These are phyloP conservation scores for Mortierella sp. DNA, from an alignment of 371 early-diverging fungal genomes.

Conservation along the genomic window DNA sequence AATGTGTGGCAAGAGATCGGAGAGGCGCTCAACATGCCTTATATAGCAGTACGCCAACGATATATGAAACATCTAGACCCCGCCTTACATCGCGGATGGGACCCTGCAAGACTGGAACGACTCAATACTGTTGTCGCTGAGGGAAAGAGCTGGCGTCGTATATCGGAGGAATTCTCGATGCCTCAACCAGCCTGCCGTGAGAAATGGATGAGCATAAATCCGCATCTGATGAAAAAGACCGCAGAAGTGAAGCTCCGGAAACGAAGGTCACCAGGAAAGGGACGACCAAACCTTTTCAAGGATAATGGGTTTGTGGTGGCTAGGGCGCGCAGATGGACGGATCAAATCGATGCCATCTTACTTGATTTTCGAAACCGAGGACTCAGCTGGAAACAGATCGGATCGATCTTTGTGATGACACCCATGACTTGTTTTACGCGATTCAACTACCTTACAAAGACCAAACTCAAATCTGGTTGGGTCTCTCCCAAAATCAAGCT, in stretches of 20 bases:
- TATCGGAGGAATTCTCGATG: constrained; percentile 28
- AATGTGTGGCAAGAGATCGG: constrained; percentile 45
- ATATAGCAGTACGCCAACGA: constrained; percentile 20
- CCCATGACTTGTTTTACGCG: constrained; percentile 41
- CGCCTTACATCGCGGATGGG: constrained; percentile 27
- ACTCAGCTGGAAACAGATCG: constrained; percentile 44
- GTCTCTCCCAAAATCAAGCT: constrained; percentile 13
- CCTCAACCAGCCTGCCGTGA: constrained; percentile 24
- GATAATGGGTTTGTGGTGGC: constrained; percentile 5
- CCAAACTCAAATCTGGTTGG: constrained; percentile 30
- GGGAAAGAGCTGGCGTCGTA: constrained; percentile 26
- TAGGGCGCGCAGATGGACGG: constrained; percentile 19
- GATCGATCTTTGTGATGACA: constrained; percentile 21
- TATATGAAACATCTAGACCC: constrained; percentile 41
- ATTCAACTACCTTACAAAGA: constrained; percentile 5
- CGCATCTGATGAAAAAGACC: neutral
- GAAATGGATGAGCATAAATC: constrained; percentile 39
- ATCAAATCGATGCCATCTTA: constrained; percentile 25
- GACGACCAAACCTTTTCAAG: neutral
- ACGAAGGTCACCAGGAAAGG: neutral
- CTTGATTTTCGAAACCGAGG: constrained; percentile 27
- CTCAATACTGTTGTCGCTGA: constrained; percentile 33
- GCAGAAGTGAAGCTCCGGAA: constrained; percentile 2
- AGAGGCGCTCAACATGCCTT: constrained; percentile 14
- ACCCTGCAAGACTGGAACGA: constrained; percentile 8